phyloP scores from a whole-genome alignment of 2,329 filamentous ascomycete genomes.

The Diplodia mutila region DNA sequence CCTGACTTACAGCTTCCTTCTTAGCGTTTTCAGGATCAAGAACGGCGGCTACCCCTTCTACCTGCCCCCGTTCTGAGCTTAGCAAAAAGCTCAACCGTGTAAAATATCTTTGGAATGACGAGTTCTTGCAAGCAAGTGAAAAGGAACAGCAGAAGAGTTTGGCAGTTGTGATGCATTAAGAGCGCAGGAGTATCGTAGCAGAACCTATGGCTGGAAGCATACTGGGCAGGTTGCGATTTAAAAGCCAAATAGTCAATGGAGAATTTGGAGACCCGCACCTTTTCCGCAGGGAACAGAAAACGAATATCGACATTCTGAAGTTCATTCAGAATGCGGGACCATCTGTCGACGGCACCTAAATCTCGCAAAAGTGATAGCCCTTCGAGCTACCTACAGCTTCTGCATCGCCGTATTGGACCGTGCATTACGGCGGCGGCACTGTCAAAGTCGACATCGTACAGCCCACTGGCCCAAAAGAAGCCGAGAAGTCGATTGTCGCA shows the following conservation, averaged over 20 bases:
- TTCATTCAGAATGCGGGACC: no score
- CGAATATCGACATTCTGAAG: no score
- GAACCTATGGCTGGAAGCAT: background rate
- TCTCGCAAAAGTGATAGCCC: no score
- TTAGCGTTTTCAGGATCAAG: conserved; percentile 93
- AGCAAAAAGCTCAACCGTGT: background rate
- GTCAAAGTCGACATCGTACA: no score
- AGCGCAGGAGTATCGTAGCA: background rate
- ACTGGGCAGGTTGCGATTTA: background rate
- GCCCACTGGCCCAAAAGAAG: no score
- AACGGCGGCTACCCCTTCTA: conserved; percentile 94
- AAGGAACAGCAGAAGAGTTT: background rate
- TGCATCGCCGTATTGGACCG: no score
- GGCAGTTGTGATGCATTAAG: no score
- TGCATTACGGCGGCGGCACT: no score
- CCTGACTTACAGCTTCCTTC: conserved; percentile 87
- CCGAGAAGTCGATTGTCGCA: no score
- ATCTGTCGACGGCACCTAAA: no score
- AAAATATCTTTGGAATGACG: background rate
- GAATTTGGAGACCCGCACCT: background rate
- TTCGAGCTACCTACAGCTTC: no score
- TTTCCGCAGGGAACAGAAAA: no score
- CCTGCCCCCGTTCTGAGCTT: conserved; percentile 77
- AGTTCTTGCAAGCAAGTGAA: background rate
- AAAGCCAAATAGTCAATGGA: conserved; percentile 10